A percentile compares a stretch with the other conserved stretches of the same genome.
Evolutionary conservation across 331 rosid species (phyloP).

Genomic region (Spiraea crenata): DNA sequence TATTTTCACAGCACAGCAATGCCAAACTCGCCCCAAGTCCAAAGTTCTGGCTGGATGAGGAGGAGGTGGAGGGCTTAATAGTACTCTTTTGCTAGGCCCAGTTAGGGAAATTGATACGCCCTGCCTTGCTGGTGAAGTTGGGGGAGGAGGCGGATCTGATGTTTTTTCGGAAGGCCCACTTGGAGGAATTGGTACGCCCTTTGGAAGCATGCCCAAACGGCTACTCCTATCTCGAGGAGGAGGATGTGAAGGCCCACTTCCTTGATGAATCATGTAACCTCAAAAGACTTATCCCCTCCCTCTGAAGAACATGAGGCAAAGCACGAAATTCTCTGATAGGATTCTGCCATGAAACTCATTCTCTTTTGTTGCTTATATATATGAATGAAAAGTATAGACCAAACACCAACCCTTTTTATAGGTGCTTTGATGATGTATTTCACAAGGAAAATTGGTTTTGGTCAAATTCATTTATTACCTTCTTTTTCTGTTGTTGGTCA

Average conservation of each 20-base stretch:
- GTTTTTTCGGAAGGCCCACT: background rate
- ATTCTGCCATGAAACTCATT: background rate
- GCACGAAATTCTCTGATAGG: background rate
- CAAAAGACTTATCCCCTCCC: background rate
- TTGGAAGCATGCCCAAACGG: background rate
- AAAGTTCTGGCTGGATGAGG: too few species aligned
- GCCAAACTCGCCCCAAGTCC: too few species aligned
- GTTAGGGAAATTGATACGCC: too few species aligned
- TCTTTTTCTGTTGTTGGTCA: background rate
- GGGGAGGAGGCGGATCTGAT: background rate
- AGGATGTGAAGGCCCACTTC: too few species aligned
- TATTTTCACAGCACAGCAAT: too few species aligned
- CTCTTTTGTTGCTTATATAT: background rate
- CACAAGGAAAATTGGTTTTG: too few species aligned
- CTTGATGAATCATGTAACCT: background rate
- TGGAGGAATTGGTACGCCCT: background rate
- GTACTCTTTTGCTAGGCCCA: too few species aligned
- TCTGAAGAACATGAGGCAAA: background rate
- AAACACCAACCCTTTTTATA: background rate
- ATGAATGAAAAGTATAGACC: background rate
- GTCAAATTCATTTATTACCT: background rate
- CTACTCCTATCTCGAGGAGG: too few species aligned
- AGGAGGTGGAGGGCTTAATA: too few species aligned
- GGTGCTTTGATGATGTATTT: too few species aligned
- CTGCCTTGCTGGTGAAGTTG: too few species aligned